Evolutionary conservation across 2,329 filamentous ascomycete genomes (phyloP), one percentile per base, ranked within the genome.

Genomic region (Ophiostoma pallidulum): DNA sequence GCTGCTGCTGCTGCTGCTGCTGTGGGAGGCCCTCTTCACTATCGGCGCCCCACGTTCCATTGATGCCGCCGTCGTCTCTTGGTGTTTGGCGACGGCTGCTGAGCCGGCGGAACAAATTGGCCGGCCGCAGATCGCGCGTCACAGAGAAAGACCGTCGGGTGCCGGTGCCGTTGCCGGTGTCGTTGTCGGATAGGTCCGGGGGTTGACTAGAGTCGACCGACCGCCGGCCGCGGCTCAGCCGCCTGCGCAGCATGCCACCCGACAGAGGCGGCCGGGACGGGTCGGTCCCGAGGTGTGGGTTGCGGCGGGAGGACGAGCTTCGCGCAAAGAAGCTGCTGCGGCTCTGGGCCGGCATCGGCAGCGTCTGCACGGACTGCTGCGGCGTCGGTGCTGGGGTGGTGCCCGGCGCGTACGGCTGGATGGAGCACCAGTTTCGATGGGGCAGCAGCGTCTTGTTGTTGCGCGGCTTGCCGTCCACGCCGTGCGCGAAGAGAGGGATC

Each of bases 391-490:
- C 78, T 12, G 89, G 89, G 1, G 86, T 94, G 29, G 68, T 71
- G 3, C 86, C 87, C 2, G 90, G 89, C 9, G 78, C 71, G 66
- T 94, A 97, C 60, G 86, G 76, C 45, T 86, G 78, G 57, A 98
- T 94, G 3, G 88, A 86, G 63, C 91, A 97, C 86, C 91, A 98
- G 62, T 98, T 98, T 28, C 92, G 78, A 50, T 92, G 84, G 18
- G 90, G 90, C 9, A 97, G 72, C 2, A 98, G 71, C 51, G 83
- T 81, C 59, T 88, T 94, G 64, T 98, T 98, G 65, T 95, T 97
- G 52, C 92, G 78, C 18, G 81, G 74, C 63, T 88, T 94, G 35
- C 87, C 86, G 58, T 96, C 89, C 2, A 96, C 87, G 54, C 94
- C 92, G 49, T 88, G 80, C 2, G 75, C 78, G 63, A 98, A 98